Base-by-base conservation (phyloP, 1,284 basidiomycete genomes). In the Moesziomyces parantarcticus region DNA sequence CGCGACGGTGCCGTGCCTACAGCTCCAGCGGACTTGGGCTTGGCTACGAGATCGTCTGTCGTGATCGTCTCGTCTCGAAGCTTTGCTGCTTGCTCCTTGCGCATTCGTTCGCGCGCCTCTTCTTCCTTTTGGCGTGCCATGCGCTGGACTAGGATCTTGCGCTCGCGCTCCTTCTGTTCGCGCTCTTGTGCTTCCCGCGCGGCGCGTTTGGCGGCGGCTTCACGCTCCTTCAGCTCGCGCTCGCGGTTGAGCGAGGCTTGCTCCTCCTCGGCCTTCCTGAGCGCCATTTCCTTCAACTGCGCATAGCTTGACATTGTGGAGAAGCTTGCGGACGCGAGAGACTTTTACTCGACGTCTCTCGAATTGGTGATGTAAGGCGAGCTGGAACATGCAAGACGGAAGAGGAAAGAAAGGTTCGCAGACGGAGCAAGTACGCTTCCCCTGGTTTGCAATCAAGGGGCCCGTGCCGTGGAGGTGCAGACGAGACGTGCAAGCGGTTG, bases 261-360 rank as follows among this genome's bases (percentile, higher is more conserved):
- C 53, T 62, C 62, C 47, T 61, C 62, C 41, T 70, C 62, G 32
- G 51, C 55, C 56, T 64, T 69, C 46, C 55, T 58, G 22, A 69
- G 58, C 8, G 71, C 71, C 52, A 74, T 57, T 53, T 74, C 55
- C 20, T 66, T 69, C 41, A 74, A 66, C 26, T 62, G 36, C 14
- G 66, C 66, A 43, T 69, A 74, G 59, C 66, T 74, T 49, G 60
- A 65, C 71, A 74, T 74, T 10, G 9, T 53, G 53, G 14, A 6
- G 36, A 39, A 18, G 36, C 14, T 18, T 39, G 11, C 36, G 36
- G 36, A 4, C 36, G 36, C 16, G 18, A 39, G 36, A 16, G 16
- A 5, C 36, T 14, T 13, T 16, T 18, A 16, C 18, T 18, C 3
- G 13, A n/a, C 18, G 20, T 41, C 23, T 5, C 13, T 4, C 7